Evolutionary conservation across 208 protist species (phyloP), one percentile per base, ranked within the genome.

Genomic region (Wallacemonas rigidus): DNA sequence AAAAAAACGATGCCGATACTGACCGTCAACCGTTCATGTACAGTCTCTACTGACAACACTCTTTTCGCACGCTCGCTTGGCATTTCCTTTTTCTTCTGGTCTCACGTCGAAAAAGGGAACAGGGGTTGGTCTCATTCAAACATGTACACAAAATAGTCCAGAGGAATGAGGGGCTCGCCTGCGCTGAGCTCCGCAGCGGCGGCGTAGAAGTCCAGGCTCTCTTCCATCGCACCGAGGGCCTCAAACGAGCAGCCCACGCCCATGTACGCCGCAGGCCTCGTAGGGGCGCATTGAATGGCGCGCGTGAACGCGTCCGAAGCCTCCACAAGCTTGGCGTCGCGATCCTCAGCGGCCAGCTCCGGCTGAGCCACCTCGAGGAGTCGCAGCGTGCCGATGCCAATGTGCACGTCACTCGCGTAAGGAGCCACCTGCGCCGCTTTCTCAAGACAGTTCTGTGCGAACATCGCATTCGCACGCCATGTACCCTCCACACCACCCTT

Each of bases 181-280:
- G 63, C 57, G 35, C 67, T 74, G 48, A 92, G 72, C 74, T 91
- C 81, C 26, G 87, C 74, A 1, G 87, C 90, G 2, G 85, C 85
- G n/a, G 85, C 67, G 70, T 86, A 86, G 60, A 87, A 84, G 47
- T 89, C 83, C 7, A 88, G 71, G 47, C 82, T 87, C 51, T 88
- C 75, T 45, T 82, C 76, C 40, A 72, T 68, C 43, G 81, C 82
- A 0, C 87, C 87, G 48, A 90, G 85, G 53, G 81, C 85, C 80
- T 92, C 86, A 1, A 82, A 75, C 50, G 89, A 85, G 39, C 79
- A 71, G 35, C 90, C 90, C 50, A 90, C 79, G 12, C 87, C 87
- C 14, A 84, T 65, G 69, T 92, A 85, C 9, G 85, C 80, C 51
- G 82, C 85, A 0, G 71, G 45, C 1, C 69, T 70, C 9, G 75